phyloP scores from a whole-genome alignment of 768 basidiomycete genomes.

The Boletus tylopilopsis region DNA sequence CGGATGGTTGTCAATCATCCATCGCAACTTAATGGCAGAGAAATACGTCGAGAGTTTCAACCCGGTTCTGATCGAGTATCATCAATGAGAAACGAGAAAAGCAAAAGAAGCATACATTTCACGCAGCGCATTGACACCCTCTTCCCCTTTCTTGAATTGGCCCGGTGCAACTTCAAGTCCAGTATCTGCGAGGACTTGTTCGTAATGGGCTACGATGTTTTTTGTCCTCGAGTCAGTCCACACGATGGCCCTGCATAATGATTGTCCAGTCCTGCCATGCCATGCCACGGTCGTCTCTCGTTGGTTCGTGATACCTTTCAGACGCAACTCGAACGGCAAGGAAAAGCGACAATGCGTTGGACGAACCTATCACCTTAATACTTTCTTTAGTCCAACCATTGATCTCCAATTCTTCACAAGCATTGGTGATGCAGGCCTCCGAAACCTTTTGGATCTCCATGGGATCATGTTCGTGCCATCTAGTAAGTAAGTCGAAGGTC shows the following conservation, averaged over 20 bases:
- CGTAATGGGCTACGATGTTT: constrained; percentile 75
- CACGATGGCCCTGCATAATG: constrained; percentile 85
- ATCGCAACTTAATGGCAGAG: constrained; percentile 92
- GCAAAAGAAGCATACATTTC: constrained; percentile 51
- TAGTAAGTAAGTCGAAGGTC: constrained; percentile 23
- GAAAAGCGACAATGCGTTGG: neutral
- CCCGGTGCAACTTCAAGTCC: constrained; percentile 74
- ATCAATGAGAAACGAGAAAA: neutral
- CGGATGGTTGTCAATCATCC: constrained; percentile 90
- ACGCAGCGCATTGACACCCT: constrained; percentile 61
- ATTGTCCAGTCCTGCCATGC: constrained; percentile 87
- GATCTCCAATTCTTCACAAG: constrained; percentile 65
- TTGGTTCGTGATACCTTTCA: constrained; percentile 89
- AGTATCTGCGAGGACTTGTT: constrained; percentile 62
- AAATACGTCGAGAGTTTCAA: constrained; percentile 97
- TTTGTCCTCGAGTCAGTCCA: constrained; percentile 97
- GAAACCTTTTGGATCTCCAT: constrained; percentile 75
- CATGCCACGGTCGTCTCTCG: constrained; percentile 94
- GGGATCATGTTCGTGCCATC: constrained; percentile 96
- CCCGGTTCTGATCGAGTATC: constrained; percentile 59
- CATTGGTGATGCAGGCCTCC: constrained; percentile 69
- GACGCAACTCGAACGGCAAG: constrained; percentile 1
- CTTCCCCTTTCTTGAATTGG: constrained; percentile 64
- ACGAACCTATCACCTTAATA: constrained; percentile 88
- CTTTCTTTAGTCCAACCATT: constrained; percentile 76